Percentiles rank a stretch among this genome's conserved stretches.
These are phyloP conservation scores for Crepidotus sp. DNA, from an alignment of 1,284 basidiomycete species.

Conservation along the genomic window DNA sequence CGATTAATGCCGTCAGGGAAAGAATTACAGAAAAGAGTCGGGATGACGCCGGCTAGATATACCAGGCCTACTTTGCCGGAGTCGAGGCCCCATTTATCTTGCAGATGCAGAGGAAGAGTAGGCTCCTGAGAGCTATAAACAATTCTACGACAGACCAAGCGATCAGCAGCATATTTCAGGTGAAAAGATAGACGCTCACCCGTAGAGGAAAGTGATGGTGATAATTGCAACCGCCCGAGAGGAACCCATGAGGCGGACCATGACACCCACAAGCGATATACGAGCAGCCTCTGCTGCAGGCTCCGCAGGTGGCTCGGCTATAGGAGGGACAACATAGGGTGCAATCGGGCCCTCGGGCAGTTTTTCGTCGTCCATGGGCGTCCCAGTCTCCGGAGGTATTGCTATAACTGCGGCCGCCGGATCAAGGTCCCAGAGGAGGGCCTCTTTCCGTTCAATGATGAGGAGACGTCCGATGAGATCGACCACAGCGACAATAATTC, in stretches of 20 bases:
- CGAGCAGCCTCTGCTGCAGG: constrained; percentile 19
- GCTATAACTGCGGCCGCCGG: constrained; percentile 24
- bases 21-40: constrained; percentile 52
- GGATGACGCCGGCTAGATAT: constrained; percentile 62
- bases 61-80: constrained; percentile 40
- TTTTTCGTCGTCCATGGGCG: constrained; percentile 8
- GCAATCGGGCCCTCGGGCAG: constrained; percentile 1
- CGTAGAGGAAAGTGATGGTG: constrained; percentile 48
- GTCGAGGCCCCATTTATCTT: constrained; percentile 47
- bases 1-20: background rate
- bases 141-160: constrained; percentile 31
- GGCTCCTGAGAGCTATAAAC: constrained; percentile 51
- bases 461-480: constrained; percentile 58
- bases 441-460: constrained; percentile 56
- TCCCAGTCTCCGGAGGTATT: background rate
- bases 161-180: background rate
- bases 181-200: constrained; percentile 32
- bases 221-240: constrained; percentile 49
- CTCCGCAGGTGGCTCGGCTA: background rate
- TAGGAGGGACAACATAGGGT: background rate
- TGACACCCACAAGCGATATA: constrained; percentile 32
- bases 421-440: constrained; percentile 44
- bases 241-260: constrained; percentile 41
- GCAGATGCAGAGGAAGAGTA: constrained; percentile 38
- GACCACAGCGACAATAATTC: constrained; percentile 46